phyloP scores from a whole-genome alignment of 805 yeast genomes.

The Saccharomyces mikatae region DNA sequence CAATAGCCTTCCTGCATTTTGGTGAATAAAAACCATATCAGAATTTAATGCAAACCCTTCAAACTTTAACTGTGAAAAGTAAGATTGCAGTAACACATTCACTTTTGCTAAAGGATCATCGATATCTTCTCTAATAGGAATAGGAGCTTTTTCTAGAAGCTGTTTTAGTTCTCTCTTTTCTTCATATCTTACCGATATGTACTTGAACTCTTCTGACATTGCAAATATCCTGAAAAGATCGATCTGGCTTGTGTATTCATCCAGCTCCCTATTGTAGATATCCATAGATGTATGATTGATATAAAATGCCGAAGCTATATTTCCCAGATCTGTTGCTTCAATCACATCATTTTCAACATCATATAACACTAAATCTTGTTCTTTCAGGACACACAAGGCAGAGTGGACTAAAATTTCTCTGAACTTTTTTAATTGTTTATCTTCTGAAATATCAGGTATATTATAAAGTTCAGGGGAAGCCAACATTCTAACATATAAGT shows the following conservation, averaged over 20 bases:
- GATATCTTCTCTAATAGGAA: conserved; percentile 70
- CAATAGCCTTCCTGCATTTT: conserved; percentile 82
- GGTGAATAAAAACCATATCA: conserved; percentile 88
- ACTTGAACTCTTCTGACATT: conserved; percentile 75
- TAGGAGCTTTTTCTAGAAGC: conserved; percentile 67
- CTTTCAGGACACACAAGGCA: conserved; percentile 53
- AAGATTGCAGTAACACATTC: conserved; percentile 73
- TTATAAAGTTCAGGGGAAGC: conserved; percentile 66
- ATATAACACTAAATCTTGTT: conserved; percentile 53
- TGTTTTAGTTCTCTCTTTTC: conserved; percentile 69
- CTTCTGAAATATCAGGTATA: conserved; percentile 58
- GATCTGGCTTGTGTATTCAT: conserved; percentile 56
- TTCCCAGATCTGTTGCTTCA: conserved; percentile 62
- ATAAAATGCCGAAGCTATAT: conserved; percentile 80
- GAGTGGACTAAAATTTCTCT: conserved; percentile 68
- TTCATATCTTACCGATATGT: conserved; percentile 77
- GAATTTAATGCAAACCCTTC: conserved; percentile 88
- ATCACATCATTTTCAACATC: conserved; percentile 43
- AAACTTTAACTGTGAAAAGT: conserved; percentile 65
- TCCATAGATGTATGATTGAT: conserved; percentile 68
- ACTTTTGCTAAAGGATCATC: conserved; percentile 72
- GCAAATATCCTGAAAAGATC: conserved; percentile 76
- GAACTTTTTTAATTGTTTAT: conserved; percentile 40
- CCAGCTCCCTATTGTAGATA: conserved; percentile 52
- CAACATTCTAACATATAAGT: conserved; percentile 71